Percentiles rank a stretch among this genome's conserved stretches.
Conservation (phyloP, 2,329 filamentous ascomycete species). For the Beauveria asiatica region DNA sequence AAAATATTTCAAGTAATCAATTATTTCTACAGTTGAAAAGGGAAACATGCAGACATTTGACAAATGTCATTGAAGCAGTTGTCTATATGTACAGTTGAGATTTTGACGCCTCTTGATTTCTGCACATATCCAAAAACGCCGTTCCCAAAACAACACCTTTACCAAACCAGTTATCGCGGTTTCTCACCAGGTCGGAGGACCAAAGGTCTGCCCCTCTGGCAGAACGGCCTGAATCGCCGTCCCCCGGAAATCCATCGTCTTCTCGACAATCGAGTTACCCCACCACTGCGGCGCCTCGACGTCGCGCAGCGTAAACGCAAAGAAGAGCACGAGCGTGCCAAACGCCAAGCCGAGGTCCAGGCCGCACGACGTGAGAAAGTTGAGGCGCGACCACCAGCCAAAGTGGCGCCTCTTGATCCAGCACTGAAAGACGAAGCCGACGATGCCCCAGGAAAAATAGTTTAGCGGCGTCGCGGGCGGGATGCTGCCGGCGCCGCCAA, state of each 20-base stretch:
- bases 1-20: background rate
- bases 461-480: constrained; percentile 64
- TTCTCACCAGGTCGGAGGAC: constrained; percentile 44
- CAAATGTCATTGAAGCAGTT: too few species aligned
- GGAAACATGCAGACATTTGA: too few species aligned
- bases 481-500: constrained; percentile 49
- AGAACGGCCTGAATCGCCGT: constrained; percentile 50
- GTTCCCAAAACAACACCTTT: background rate
- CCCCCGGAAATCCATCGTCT: constrained; percentile 54
- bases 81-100: too few species aligned
- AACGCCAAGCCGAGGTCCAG: constrained; percentile 62
- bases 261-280: constrained; percentile 51
- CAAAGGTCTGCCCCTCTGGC: constrained; percentile 49
- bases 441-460: constrained; percentile 65
- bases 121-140: background rate
- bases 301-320: constrained; percentile 56
- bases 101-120: too few species aligned
- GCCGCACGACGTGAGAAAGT: constrained; percentile 62
- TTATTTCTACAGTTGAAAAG: background rate
- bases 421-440: constrained; percentile 64
- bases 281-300: constrained; percentile 59
- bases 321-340: constrained; percentile 60
- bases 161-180: background rate
- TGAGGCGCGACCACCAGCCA: constrained; percentile 66
- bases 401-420: constrained; percentile 54